A percentile compares a stretch with the other conserved stretches of the same genome.
Evolutionary conservation across 257 asterid species (phyloP).

Genomic region (Schizonepeta tenuifolia): DNA sequence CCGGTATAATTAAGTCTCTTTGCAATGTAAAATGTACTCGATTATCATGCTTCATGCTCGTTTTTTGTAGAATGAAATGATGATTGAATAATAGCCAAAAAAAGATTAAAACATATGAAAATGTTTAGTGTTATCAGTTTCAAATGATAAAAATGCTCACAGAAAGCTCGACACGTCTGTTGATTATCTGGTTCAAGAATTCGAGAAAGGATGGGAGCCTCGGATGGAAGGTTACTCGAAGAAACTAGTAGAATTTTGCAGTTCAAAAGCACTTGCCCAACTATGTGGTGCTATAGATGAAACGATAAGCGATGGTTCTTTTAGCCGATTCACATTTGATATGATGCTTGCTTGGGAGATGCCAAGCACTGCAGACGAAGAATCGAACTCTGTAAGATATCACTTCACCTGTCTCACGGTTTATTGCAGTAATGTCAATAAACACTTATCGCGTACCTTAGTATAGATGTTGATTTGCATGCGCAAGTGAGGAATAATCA

Average conservation of each 20-base stretch:
- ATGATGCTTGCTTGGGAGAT: constrained; percentile 97
- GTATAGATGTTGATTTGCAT: background rate
- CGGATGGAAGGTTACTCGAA: constrained; percentile 53
- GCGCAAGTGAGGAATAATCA: background rate
- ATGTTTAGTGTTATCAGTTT: background rate
- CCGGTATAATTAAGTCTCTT: no score
- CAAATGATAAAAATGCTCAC: constrained; percentile 11
- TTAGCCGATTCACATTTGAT: constrained; percentile 79
- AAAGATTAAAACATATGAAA: no score
- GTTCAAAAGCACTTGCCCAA: constrained; percentile 59
- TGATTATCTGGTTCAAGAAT: constrained; percentile 55
- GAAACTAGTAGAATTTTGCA: constrained; percentile 69
- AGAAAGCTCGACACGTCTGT: constrained; percentile 59
- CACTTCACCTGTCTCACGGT: background rate
- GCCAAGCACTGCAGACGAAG: constrained; percentile 58
- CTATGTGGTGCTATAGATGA: constrained; percentile 57
- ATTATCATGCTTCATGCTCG: background rate
- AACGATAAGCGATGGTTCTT: constrained; percentile 57
- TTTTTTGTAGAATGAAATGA: background rate
- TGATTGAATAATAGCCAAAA: background rate
- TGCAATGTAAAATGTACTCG: background rate
- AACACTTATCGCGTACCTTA: background rate
- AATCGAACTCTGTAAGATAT: constrained; percentile 46
- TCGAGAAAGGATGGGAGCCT: constrained; percentile 62
- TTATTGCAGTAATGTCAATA: background rate